Evolutionary conservation across 257 asterid species (phyloP).

Genomic region (Solanum lycopersicoides): DNA sequence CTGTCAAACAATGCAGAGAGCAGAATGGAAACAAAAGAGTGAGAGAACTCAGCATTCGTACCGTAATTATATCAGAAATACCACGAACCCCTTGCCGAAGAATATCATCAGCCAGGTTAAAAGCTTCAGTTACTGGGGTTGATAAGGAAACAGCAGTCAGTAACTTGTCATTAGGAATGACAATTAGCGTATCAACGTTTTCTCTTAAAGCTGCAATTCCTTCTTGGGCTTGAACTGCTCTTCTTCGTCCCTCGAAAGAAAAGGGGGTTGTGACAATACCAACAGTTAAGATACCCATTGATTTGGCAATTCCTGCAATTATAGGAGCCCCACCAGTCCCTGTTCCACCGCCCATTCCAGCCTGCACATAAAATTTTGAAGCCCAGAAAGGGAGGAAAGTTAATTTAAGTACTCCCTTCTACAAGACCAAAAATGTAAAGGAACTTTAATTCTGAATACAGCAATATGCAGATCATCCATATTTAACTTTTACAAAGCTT

Average conservation of each 20-base stretch:
- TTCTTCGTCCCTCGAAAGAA: constrained; percentile 93
- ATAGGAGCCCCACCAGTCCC: constrained; percentile 97
- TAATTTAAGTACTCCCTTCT: background rate
- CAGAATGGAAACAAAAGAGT: background rate
- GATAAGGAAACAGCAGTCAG: constrained; percentile 86
- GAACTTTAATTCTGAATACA: background rate
- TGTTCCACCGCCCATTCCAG: constrained; percentile 99
- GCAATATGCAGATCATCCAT: background rate
- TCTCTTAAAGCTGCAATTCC: constrained; percentile 91
- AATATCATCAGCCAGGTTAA: constrained; percentile 94
- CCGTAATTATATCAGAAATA: constrained; percentile 92
- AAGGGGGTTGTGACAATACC: constrained; percentile 98
- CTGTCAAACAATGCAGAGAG: background rate
- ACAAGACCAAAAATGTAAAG: background rate
- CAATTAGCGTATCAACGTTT: constrained; percentile 89
- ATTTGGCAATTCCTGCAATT: constrained; percentile 80
- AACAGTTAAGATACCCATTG: constrained; percentile 91
- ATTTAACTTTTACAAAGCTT: background rate
- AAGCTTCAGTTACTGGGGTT: constrained; percentile 96
- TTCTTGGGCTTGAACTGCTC: constrained; percentile 97
- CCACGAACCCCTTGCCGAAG: constrained; percentile 98
- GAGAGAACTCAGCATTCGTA: constrained; percentile 13
- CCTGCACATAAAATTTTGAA: constrained; percentile 31
- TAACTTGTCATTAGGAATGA: constrained; percentile 89
- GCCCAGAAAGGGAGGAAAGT: background rate